These are phyloP conservation scores for Saturnispora gosingensis DNA, from an alignment of 805 yeast genomes.

Conservation along the genomic window DNA sequence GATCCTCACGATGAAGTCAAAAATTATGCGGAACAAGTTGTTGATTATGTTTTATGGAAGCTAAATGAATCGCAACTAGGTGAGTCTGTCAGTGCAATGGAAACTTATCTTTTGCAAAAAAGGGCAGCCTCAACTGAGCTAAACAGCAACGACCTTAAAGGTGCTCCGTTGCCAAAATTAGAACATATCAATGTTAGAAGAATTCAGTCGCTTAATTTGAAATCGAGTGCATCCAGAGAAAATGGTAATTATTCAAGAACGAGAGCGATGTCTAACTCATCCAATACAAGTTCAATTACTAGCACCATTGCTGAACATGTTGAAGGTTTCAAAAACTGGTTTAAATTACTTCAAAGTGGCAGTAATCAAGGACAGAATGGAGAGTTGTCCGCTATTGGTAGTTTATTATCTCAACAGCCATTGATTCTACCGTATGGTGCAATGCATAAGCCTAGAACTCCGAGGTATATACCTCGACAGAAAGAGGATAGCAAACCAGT, in stretches of 20 bases:
- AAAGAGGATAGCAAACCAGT: slow-evolving; percentile 30
- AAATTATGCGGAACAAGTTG: slow-evolving; percentile 59
- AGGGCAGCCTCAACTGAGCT: slow-evolving; percentile 10
- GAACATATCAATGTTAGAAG: slow-evolving; percentile 12
- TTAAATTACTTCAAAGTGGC: slow-evolving; percentile 16
- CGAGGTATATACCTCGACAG: slow-evolving; percentile 37
- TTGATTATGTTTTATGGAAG: slow-evolving; percentile 60
- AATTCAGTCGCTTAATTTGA: slow-evolving; percentile 20
- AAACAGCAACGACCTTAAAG: background rate
- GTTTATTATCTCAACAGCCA: slow-evolving; percentile 21
- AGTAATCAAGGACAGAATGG: slow-evolving; percentile 15
- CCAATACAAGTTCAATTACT: slow-evolving; percentile 11
- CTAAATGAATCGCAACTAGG: slow-evolving; percentile 59
- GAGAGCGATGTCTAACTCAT: slow-evolving; percentile 7
- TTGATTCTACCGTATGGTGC: slow-evolving; percentile 28
- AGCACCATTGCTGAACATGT: slow-evolving; percentile 9
- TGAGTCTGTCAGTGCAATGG: slow-evolving; percentile 57
- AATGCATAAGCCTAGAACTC: slow-evolving; percentile 48
- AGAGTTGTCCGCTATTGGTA: slow-evolving; percentile 18
- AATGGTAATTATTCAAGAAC: background rate
- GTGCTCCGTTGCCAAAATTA: background rate
- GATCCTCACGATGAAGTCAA: slow-evolving; percentile 84
- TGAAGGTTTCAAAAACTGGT: slow-evolving; percentile 12
- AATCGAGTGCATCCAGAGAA: slow-evolving; percentile 6
- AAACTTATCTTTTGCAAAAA: slow-evolving; percentile 49